These are phyloP conservation scores for Nicotiana noctiflora DNA, from an alignment of 257 asterid species.

Conservation along the genomic window DNA sequence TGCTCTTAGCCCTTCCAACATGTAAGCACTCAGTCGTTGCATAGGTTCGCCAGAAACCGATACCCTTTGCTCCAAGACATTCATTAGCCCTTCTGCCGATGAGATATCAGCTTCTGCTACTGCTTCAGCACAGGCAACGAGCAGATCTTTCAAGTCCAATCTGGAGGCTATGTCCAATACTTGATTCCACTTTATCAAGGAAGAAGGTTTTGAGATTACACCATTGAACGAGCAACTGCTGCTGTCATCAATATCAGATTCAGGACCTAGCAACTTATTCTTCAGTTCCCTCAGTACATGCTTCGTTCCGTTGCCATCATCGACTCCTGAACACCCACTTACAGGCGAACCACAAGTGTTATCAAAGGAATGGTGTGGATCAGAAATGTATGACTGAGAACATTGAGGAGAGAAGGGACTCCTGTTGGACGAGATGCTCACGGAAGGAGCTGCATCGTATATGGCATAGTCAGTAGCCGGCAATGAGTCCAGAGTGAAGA, in stretches of 20 bases:
- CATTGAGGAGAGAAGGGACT: slow-evolving; percentile 77
- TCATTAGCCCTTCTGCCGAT: slow-evolving; percentile 65
- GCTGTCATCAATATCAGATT: slow-evolving; percentile 59
- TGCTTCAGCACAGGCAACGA: slow-evolving; percentile 63
- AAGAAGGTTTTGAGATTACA: slow-evolving; percentile 27
- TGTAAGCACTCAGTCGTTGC: slow-evolving; percentile 75
- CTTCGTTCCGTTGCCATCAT: slow-evolving; percentile 54
- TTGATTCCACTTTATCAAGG: slow-evolving; percentile 42
- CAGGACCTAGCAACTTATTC: slow-evolving; percentile 60
- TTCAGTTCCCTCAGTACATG: slow-evolving; percentile 57
- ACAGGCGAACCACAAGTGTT: slow-evolving; percentile 60
- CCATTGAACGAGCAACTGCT: slow-evolving; percentile 46
- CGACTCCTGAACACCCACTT: slow-evolving; percentile 82
- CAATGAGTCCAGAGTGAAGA: slow-evolving; percentile 75
- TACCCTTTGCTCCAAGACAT: slow-evolving; percentile 54
- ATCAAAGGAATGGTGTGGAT: slow-evolving; percentile 43
- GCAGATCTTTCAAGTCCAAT: slow-evolving; percentile 69
- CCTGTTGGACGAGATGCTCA: slow-evolving; percentile 49
- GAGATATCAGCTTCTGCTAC: slow-evolving; percentile 55
- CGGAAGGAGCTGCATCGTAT: slow-evolving; percentile 55
- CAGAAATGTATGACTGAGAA: slow-evolving; percentile 64
- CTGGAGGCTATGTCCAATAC: slow-evolving; percentile 66
- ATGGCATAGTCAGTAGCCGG: slow-evolving; percentile 36
- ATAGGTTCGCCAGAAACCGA: slow-evolving; percentile 93
- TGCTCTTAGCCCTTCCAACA: slow-evolving; percentile 93